These are phyloP conservation scores for Vigna unguiculata DNA, from an alignment of 306 rosid genomes.

Conservation along the genomic window DNA sequence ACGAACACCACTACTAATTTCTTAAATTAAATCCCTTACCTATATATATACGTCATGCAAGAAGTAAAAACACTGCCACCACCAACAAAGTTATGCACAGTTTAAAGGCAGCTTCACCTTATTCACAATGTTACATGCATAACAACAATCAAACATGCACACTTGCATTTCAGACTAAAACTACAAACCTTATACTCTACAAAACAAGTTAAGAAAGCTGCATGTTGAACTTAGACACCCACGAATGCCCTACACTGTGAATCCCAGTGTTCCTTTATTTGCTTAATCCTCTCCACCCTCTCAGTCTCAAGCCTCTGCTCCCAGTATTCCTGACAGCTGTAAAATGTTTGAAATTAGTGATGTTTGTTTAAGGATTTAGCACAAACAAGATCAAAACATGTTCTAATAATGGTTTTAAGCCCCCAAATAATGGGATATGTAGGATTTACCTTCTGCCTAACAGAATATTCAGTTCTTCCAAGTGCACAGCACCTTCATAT, in stretches of 20 bases:
- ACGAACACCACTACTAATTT: too few species aligned
- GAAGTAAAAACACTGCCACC: not conserved
- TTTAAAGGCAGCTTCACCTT: not conserved
- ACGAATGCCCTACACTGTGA: constrained; percentile 64
- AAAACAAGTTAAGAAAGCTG: constrained; percentile 13
- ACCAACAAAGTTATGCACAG: not conserved
- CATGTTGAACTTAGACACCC: constrained; percentile 52
- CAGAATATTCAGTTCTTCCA: constrained; percentile 80
- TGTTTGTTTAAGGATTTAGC: not conserved
- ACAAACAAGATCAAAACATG: not conserved
- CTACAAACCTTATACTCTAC: not conserved
- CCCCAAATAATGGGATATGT: not conserved
- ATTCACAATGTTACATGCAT: not conserved
- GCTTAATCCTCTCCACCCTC: constrained; percentile 75
- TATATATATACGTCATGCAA: not conserved
- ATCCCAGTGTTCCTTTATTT: constrained; percentile 88
- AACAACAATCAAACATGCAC: constrained; percentile 22
- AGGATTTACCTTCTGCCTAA: constrained; percentile 65
- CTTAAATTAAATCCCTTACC: not conserved
- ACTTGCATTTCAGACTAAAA: constrained; percentile 26
- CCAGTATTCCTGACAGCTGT: constrained; percentile 87
- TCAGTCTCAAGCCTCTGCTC: constrained; percentile 72
- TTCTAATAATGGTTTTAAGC: not conserved
- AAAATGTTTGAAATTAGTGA: not conserved
- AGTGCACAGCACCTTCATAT: constrained; percentile 72